phyloP scores from a whole-genome alignment of 2,329 filamentous ascomycete species.

The Aspergillus brasiliensis region DNA sequence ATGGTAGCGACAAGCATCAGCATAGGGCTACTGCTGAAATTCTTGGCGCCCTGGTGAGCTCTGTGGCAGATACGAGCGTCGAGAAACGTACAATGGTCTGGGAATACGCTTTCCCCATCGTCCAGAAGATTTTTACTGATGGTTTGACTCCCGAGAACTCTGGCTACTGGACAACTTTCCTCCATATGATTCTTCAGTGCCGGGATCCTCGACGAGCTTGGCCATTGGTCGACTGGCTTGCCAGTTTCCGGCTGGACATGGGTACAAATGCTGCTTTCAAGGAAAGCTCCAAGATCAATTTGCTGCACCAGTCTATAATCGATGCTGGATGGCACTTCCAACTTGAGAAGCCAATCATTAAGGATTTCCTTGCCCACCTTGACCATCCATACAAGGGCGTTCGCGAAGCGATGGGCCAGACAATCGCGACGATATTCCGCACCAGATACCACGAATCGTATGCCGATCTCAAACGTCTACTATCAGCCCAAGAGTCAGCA shows the following conservation, averaged over 20 bases:
- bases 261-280: constrained; percentile 96
- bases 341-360: constrained; percentile 79
- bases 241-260: constrained; percentile 89
- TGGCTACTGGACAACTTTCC: constrained; percentile 90
- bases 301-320: constrained; percentile 83
- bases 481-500: constrained; percentile 74
- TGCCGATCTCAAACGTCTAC: constrained; percentile 71
- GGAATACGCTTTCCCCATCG: constrained; percentile 86
- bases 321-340: constrained; percentile 97
- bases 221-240: constrained; percentile 80
- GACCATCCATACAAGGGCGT: constrained; percentile 98
- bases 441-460: constrained; percentile 95
- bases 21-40: constrained; percentile 96
- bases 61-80: constrained; percentile 74
- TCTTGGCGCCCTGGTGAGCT: constrained; percentile 78
- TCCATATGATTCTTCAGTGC: constrained; percentile 83
- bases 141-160: constrained; percentile 92
- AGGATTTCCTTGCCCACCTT: constrained; percentile 86
- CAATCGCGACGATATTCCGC: constrained; percentile 83
- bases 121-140: constrained; percentile 84
- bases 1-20: constrained; percentile 96
- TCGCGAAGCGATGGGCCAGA: constrained; percentile 88
- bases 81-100: constrained; percentile 77
- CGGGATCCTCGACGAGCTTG: constrained; percentile 87
- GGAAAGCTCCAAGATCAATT: constrained; percentile 91